Conservation (phyloP, 2,329 filamentous ascomycete genomes). For the Geoglossum cookeanum region DNA sequence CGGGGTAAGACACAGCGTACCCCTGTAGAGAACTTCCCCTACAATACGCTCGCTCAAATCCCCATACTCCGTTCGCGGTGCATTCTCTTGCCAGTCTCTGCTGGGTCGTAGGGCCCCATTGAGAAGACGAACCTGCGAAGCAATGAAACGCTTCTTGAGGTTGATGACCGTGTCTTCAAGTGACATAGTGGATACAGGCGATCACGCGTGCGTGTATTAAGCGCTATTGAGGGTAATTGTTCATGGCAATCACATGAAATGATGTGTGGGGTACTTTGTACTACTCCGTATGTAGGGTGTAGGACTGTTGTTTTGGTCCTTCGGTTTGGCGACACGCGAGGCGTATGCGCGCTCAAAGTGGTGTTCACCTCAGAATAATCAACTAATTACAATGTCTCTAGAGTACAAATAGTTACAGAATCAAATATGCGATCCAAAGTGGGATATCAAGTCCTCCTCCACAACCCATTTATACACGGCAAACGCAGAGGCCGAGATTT, state of each 20-base stretch:
- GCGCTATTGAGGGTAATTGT: neutral
- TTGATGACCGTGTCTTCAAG: conserved; percentile 24
- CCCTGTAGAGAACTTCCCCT: neutral
- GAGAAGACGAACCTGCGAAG: conserved; percentile 31
- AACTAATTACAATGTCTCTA: neutral
- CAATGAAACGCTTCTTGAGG: conserved; percentile 31
- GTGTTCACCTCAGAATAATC: too few relatives aligned
- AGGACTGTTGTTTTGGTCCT: neutral
- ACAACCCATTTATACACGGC: neutral
- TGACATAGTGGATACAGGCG: neutral
- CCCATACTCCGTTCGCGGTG: conserved; percentile 22
- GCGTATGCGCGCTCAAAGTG: neutral
- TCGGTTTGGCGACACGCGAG: neutral
- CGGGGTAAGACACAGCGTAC: neutral
- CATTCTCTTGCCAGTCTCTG: conserved; percentile 26
- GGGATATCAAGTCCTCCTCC: neutral
- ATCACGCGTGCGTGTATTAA: neutral
- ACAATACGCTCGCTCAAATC: conserved; percentile 24
- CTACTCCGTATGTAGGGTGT: too few relatives aligned
- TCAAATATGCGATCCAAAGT: neutral
- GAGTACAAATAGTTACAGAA: too few relatives aligned
- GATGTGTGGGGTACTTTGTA: neutral
- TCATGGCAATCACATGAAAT: neutral
- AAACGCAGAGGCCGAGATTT: neutral
- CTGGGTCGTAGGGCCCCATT: conserved; percentile 28